Evolutionary conservation across 257 asterid species (phyloP), one percentile per base, ranked within the genome.

Genomic region (Jasminum sambac): DNA sequence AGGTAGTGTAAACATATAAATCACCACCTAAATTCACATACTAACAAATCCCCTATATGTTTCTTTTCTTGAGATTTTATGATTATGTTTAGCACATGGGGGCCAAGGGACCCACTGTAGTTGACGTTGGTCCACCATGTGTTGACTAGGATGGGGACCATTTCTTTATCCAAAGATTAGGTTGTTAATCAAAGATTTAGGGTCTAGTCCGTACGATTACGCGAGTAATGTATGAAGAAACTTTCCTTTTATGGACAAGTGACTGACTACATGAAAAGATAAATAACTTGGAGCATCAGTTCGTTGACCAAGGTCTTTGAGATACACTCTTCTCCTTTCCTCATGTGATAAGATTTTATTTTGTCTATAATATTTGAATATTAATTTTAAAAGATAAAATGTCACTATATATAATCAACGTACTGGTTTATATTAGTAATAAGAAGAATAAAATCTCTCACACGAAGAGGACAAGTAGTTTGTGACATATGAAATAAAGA

Each of bases 11-110:
- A n/a, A 52, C 8, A 19, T 52, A 52, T 19, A 19, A 52, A 9
- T n/a, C 34, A 52, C 34, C 21, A 19, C 16, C 14, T 52, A 52
- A 52, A 52, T 52, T 19, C 61, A 52, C 21, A 7, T 21, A 17
- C 61, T 52, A 52, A 52, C 30, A 52, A 52, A 11, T n/a, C n/a
- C 14, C 24, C 61, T 52, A 19, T 52, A 19, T 19, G 17, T 52
- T 52, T 19, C 30, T 9, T 52, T 52, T 52, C 21, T 30, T 52
- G 30, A 52, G 58, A 70, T 62, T 66, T 50, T 72, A 42, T 57
- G 34, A 42, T 73, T 72, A 70, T 76, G 80, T 66, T 70, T 61
- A 46, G 67, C 87, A 86, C 84, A 73, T 78, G 82, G 78, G 64
- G 50, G 64, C 55, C 26, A 64, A 46, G 72, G 82, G 73, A 42